Evolutionary conservation across 2,329 filamentous ascomycete genomes (phyloP).

Genomic region (Biscogniauxia mediterranea): DNA sequence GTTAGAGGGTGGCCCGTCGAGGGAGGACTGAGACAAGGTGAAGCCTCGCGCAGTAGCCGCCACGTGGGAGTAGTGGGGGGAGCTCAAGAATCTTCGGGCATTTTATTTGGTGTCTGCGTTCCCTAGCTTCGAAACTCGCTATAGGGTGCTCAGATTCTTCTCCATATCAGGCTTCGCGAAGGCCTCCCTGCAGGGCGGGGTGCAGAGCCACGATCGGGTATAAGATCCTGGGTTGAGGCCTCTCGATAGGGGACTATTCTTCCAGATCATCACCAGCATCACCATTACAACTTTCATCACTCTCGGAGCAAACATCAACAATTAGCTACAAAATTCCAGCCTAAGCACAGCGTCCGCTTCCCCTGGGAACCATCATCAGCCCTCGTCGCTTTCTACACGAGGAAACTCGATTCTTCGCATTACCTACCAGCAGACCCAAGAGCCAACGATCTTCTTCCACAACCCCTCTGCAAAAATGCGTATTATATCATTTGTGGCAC

Average conservation of each 20-base stretch:
- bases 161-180: background rate
- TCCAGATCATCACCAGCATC: slow-evolving; percentile 11
- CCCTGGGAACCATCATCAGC: no score
- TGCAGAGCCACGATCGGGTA: background rate
- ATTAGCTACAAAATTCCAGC: slow-evolving; percentile 6
- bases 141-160: background rate
- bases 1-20: background rate
- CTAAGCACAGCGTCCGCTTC: background rate
- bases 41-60: slow-evolving; percentile 2
- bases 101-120: slow-evolving; percentile 15
- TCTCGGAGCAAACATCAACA: background rate
- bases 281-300: background rate
- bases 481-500: slow-evolving; percentile 16
- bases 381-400: background rate
- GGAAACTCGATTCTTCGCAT: no score
- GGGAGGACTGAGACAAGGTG: slow-evolving; percentile 19
- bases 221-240: background rate
- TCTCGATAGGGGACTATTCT: slow-evolving; percentile 11
- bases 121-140: slow-evolving; percentile 2
- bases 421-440: no score
- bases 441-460: no score
- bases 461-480: slow-evolving; percentile 18
- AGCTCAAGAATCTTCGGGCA: slow-evolving; percentile 23
- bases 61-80: slow-evolving; percentile 9
- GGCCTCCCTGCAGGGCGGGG: background rate